Conservation (phyloP, 306 rosid genomes). For the Cyclanthera cordifolia region DNA sequence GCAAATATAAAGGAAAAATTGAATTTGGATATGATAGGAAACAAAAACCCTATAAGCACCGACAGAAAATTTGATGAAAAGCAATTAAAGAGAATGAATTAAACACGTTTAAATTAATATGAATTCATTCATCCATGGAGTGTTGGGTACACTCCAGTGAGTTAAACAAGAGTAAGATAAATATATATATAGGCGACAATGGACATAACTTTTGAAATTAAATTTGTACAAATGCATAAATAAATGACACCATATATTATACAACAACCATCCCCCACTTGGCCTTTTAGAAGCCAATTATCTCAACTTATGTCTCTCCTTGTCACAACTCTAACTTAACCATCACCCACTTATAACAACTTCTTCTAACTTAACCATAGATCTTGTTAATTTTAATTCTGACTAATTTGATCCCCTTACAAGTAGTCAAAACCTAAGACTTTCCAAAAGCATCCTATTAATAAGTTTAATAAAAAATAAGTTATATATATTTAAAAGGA, state of each 20-base stretch:
- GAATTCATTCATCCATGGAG: neutral
- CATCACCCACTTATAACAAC: too few species aligned
- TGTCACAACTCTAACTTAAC: too few species aligned
- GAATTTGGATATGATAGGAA: neutral
- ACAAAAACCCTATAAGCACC: neutral
- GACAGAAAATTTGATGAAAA: neutral
- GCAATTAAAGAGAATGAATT: neutral
- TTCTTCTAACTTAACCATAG: too few species aligned
- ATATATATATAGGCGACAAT: neutral
- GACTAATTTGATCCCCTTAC: too few species aligned
- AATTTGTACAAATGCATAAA: slow-evolving; percentile 3
- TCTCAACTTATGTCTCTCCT: too few species aligned
- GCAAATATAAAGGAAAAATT: too few species aligned
- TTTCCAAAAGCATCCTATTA: too few species aligned
- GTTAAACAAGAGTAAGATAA: neutral
- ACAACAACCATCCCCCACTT: neutral
- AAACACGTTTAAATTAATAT: neutral
- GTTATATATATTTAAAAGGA: neutral
- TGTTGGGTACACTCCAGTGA: neutral
- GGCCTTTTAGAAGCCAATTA: too few species aligned
- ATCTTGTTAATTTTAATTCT: too few species aligned
- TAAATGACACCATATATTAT: neutral
- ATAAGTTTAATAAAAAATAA: neutral
- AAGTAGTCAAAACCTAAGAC: too few species aligned
- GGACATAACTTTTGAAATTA: neutral